Evolutionary conservation across 1,284 basidiomycete genomes (phyloP).

Genomic region (Erythrobasidium hasegawianum): DNA sequence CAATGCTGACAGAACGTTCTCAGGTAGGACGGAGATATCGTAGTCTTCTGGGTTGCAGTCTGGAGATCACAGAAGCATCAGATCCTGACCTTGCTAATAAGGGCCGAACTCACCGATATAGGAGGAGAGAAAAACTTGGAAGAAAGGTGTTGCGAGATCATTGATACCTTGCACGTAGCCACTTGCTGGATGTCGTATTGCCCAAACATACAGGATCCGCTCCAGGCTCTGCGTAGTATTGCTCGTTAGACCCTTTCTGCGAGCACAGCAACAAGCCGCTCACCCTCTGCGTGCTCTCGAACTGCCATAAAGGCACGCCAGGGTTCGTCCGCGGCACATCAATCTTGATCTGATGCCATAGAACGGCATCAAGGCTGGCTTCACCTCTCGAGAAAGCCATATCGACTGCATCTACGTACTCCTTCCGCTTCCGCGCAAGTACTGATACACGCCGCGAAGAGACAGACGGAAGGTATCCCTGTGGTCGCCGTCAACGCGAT

Average conservation of each 20-base stretch:
- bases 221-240: slow-evolving; percentile 66
- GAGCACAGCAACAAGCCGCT: slow-evolving; percentile 43
- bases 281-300: slow-evolving; percentile 77
- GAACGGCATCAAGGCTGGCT: slow-evolving; percentile 76
- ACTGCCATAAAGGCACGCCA: slow-evolving; percentile 85
- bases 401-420: slow-evolving; percentile 84
- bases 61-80: slow-evolving; percentile 46
- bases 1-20: slow-evolving; percentile 68
- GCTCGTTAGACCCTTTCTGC: slow-evolving; percentile 23
- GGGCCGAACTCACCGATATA: slow-evolving; percentile 67
- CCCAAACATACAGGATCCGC: slow-evolving; percentile 93
- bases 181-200: slow-evolving; percentile 90
- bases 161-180: slow-evolving; percentile 98
- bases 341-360: slow-evolving; percentile 98
- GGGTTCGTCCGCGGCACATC: slow-evolving; percentile 91
- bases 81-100: neutral
- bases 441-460: slow-evolving; percentile 70
- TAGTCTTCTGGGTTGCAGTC: slow-evolving; percentile 83
- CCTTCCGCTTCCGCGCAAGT: slow-evolving; percentile 80
- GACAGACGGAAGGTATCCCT: slow-evolving; percentile 90
- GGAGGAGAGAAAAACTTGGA: slow-evolving; percentile 84
- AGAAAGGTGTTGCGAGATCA: slow-evolving; percentile 91
- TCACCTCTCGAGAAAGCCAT: slow-evolving; percentile 83
- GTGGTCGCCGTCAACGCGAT: slow-evolving; percentile 17
- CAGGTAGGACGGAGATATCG: slow-evolving; percentile 70